Evolutionary conservation across 305 asterid species (phyloP).

Genomic region (Fraxinus albicans): DNA sequence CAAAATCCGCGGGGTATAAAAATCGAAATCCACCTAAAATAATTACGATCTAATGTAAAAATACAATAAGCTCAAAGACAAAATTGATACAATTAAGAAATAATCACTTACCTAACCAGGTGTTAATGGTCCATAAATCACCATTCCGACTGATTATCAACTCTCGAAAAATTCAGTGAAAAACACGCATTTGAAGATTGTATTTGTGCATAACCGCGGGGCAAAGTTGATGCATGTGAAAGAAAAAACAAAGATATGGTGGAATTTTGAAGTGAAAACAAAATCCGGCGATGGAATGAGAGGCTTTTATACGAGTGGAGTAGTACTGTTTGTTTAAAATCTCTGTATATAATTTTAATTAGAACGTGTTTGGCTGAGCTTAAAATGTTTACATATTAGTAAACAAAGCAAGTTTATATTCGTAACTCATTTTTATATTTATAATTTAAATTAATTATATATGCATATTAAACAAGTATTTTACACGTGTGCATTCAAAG

Average conservation of each 20-base stretch:
- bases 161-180: slow-evolving; percentile 10
- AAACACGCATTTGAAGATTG: slow-evolving; percentile 22
- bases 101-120: slow-evolving; percentile 61
- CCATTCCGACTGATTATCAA: slow-evolving; percentile 26
- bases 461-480: too few species aligned
- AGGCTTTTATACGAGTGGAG: background rate
- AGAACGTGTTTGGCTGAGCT: background rate
- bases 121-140: slow-evolving; percentile 65
- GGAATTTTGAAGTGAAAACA: background rate
- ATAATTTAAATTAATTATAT: too few species aligned
- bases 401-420: background rate
- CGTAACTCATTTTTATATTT: too few species aligned
- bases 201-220: slow-evolving; percentile 27
- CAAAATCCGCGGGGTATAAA: background rate
- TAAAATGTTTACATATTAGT: background rate
- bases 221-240: slow-evolving; percentile 9
- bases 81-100: slow-evolving; percentile 3
- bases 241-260: slow-evolving; percentile 39
- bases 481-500: too few species aligned
- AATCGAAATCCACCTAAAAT: background rate
- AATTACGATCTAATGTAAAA: background rate
- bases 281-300: too few species aligned
- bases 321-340: background rate
- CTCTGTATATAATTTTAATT: too few species aligned
- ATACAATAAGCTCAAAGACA: background rate